These are phyloP conservation scores for Boechera divaricarpa DNA, from an alignment of 345 rosid species.

Conservation along the genomic window DNA sequence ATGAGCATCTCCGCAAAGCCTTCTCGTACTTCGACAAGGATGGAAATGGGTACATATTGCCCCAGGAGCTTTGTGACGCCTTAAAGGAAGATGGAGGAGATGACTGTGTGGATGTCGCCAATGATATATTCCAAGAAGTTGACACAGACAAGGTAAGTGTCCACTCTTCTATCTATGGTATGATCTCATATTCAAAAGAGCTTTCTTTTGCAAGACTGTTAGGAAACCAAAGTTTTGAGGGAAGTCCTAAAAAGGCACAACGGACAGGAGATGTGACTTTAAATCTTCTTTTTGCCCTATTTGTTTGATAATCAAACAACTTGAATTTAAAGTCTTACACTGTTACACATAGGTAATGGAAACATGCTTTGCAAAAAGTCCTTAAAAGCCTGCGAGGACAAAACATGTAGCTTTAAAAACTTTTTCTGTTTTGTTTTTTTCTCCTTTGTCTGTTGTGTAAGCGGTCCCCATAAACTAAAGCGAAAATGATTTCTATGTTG, in stretches of 20 bases:
- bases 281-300: slow-evolving; percentile 3
- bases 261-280: slow-evolving; percentile 22
- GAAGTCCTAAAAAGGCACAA: not conserved
- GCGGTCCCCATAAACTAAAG: slow-evolving; percentile 39
- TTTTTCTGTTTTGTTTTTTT: not conserved
- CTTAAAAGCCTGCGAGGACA: slow-evolving; percentile 38
- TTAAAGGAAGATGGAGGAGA: slow-evolving; percentile 97
- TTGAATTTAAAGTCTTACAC: slow-evolving; percentile 30
- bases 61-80: slow-evolving; percentile 88
- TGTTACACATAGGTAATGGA: slow-evolving; percentile 30
- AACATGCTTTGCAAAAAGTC: slow-evolving; percentile 40
- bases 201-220: slow-evolving; percentile 27
- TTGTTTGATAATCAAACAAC: slow-evolving; percentile 18
- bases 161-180: slow-evolving; percentile 8
- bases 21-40: slow-evolving; percentile 99
- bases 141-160: slow-evolving; percentile 90
- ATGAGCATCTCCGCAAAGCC: slow-evolving; percentile 95
- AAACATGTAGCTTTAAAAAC: slow-evolving; percentile 36
- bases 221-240: slow-evolving; percentile 15
- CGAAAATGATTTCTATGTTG: slow-evolving; percentile 16
- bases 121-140: slow-evolving; percentile 99
- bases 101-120: slow-evolving; percentile 87
- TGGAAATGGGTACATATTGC: slow-evolving; percentile 84
- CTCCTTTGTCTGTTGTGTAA: slow-evolving; percentile 27
- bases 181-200: slow-evolving; percentile 16